Conservation (phyloP, 2,329 filamentous ascomycete genomes). For the Drechslerella coelobrocha region DNA sequence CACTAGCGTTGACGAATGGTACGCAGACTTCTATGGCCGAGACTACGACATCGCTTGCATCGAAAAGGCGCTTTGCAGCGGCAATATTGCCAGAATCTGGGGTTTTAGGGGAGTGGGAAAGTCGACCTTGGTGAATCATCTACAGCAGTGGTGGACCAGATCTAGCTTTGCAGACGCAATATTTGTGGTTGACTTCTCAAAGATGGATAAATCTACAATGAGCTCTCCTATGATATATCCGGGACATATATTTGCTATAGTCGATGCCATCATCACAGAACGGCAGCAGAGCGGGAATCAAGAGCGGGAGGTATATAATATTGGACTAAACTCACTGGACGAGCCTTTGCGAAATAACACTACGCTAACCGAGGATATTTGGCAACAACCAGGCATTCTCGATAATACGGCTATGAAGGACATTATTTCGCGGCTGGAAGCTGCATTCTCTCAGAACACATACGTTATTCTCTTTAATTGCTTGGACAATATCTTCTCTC, state of each 20-base stretch:
- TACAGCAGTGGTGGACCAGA: neutral
- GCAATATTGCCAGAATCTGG: neutral
- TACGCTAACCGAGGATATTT: too few species aligned
- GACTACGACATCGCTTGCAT: neutral
- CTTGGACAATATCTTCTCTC: neutral
- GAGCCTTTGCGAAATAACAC: too few species aligned
- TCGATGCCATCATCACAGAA: too few species aligned
- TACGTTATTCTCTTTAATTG: slow-evolving; percentile 1
- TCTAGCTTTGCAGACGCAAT: neutral
- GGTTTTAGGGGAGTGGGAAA: neutral
- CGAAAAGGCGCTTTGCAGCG: slow-evolving; percentile 3
- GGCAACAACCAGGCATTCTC: too few species aligned
- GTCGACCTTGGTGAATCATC: slow-evolving; percentile 4
- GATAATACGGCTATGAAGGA: too few species aligned
- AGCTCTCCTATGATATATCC: too few species aligned
- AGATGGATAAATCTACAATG: too few species aligned
- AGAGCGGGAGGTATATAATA: too few species aligned
- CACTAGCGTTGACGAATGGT: neutral
- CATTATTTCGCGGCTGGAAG: neutral
- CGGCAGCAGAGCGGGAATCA: too few species aligned
- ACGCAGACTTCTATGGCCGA: neutral
- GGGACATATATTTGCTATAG: too few species aligned
- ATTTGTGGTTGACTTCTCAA: too few species aligned
- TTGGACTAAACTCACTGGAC: too few species aligned
- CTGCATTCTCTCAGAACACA: neutral